Evolutionary conservation across 2,329 filamentous ascomycete genomes (phyloP).

Genomic region (Phaeoacremonium minimum): DNA sequence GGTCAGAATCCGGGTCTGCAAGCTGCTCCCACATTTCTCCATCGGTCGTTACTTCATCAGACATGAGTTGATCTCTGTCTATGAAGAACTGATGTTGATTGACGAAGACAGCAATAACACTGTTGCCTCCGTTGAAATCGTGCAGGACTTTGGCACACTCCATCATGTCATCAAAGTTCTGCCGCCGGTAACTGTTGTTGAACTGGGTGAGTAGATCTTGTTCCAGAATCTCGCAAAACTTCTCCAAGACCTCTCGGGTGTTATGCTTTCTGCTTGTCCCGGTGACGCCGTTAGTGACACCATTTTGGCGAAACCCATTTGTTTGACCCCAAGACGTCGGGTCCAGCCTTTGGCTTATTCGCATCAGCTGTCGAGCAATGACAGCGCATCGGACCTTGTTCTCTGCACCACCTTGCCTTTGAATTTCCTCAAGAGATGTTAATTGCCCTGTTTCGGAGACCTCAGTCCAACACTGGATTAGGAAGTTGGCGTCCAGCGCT

Average conservation of each 20-base stretch:
- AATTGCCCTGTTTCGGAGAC: conserved; percentile 87
- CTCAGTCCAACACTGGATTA: conserved; percentile 96
- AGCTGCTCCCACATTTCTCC: conserved; percentile 82
- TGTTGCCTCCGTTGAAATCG: conserved; percentile 94
- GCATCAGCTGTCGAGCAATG: conserved; percentile 87
- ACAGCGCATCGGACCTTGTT: conserved; percentile 92
- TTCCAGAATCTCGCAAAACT: conserved; percentile 92
- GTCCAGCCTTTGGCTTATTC: conserved; percentile 89
- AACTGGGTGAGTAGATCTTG: conserved; percentile 95
- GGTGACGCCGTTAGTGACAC: conserved; percentile 43
- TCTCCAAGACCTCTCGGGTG: conserved; percentile 88
- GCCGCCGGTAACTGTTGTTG: conserved; percentile 90
- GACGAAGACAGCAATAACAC: conserved; percentile 92
- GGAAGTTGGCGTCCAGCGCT: conserved; percentile 87
- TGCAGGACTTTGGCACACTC: conserved; percentile 91
- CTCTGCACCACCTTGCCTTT: conserved; percentile 78
- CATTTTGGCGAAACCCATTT: conserved; percentile 49
- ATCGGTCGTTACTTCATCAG: conserved; percentile 76
- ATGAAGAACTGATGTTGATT: conserved; percentile 99
- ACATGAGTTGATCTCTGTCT: conserved; percentile 85
- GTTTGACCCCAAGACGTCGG: conserved; percentile 65
- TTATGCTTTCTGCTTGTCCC: conserved; percentile 49
- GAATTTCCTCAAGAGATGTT: conserved; percentile 81
- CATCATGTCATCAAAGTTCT: conserved; percentile 97
- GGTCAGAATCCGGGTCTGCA: conserved; percentile 89